Evolutionary conservation across 2,329 filamentous ascomycete species (phyloP).

Genomic region (Podosphaera xanthii): DNA sequence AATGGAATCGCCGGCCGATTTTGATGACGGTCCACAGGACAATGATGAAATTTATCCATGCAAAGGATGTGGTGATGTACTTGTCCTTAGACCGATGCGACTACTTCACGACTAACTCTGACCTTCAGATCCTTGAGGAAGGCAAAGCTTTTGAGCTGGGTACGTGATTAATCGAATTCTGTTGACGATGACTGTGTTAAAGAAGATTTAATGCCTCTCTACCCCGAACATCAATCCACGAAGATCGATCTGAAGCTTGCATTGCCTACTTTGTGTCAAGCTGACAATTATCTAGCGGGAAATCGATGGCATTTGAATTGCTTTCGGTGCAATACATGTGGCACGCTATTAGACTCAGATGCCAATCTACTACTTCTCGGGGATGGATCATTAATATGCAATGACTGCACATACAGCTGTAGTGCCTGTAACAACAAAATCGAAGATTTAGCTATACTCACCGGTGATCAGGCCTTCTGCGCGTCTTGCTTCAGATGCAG

Average conservation of each 20-base stretch:
- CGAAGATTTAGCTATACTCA: conserved; percentile 89
- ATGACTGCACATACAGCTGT: conserved; percentile 98
- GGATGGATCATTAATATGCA: conserved; percentile 95
- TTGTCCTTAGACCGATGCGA: conserved; percentile 13
- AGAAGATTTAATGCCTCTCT: neutral
- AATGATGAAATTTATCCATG: conserved; percentile 69
- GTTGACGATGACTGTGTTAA: neutral
- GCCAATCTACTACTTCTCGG: conserved; percentile 91
- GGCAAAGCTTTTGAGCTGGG: conserved; percentile 95
- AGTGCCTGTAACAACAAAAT: conserved; percentile 94
- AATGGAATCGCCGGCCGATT: conserved; percentile 32
- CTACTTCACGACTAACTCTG: conserved; percentile 9
- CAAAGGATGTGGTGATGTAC: conserved; percentile 81
- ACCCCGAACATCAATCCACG: neutral
- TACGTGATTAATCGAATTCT: conserved; percentile 22
- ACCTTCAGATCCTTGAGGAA: conserved; percentile 71
- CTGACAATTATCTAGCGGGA: conserved; percentile 37
- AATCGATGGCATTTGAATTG: conserved; percentile 98
- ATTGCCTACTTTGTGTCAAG: neutral
- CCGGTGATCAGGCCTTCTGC: conserved; percentile 93
- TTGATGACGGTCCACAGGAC: conserved; percentile 33
- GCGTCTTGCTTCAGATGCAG: conserved; percentile 91
- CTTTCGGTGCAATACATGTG: conserved; percentile 92
- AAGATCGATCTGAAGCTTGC: neutral
- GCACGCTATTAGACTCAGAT: conserved; percentile 88